phyloP scores from a whole-genome alignment of 208 protist genomes.

The Borovskyia barvae region DNA sequence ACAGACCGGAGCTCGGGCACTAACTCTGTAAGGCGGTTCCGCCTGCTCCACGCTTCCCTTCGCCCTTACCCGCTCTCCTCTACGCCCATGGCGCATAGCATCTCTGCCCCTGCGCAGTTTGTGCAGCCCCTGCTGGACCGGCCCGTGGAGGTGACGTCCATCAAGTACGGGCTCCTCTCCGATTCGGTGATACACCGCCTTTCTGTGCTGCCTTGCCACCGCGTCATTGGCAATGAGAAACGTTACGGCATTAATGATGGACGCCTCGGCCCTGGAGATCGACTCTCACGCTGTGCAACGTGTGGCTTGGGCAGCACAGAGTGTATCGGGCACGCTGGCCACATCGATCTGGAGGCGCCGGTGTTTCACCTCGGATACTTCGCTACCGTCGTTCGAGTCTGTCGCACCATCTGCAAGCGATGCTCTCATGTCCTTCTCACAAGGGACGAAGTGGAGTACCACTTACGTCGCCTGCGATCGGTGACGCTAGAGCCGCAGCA shows the following conservation, averaged over 20 bases:
- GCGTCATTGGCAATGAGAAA: slow-evolving; percentile 58
- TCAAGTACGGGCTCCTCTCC: slow-evolving; percentile 92
- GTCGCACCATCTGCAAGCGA: slow-evolving; percentile 98
- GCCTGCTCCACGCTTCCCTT: background rate
- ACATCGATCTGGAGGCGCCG: slow-evolving; percentile 97
- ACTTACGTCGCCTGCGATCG: slow-evolving; percentile 40
- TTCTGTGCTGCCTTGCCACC: slow-evolving; percentile 75
- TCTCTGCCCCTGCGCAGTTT: slow-evolving; percentile 16
- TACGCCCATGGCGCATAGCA: background rate
- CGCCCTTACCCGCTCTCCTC: background rate
- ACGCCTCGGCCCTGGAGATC: slow-evolving; percentile 91
- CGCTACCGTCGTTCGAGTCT: slow-evolving; percentile 89
- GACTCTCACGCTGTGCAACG: slow-evolving; percentile 86
- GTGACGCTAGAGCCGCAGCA: slow-evolving; percentile 63
- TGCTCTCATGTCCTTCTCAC: slow-evolving; percentile 92
- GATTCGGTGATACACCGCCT: slow-evolving; percentile 82
- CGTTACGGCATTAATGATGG: slow-evolving; percentile 90
- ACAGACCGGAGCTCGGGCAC: no score
- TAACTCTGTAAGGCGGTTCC: no score
- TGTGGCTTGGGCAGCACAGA: slow-evolving; percentile 90
- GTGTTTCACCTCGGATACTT: slow-evolving; percentile 99
- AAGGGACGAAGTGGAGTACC: slow-evolving; percentile 72
- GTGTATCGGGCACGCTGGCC: slow-evolving; percentile 98
- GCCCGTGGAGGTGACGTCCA: slow-evolving; percentile 68
- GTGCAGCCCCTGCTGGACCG: slow-evolving; percentile 52